These are phyloP conservation scores for Leptographium procerum DNA, from an alignment of 2,329 filamentous ascomycete genomes.

Conservation along the genomic window DNA sequence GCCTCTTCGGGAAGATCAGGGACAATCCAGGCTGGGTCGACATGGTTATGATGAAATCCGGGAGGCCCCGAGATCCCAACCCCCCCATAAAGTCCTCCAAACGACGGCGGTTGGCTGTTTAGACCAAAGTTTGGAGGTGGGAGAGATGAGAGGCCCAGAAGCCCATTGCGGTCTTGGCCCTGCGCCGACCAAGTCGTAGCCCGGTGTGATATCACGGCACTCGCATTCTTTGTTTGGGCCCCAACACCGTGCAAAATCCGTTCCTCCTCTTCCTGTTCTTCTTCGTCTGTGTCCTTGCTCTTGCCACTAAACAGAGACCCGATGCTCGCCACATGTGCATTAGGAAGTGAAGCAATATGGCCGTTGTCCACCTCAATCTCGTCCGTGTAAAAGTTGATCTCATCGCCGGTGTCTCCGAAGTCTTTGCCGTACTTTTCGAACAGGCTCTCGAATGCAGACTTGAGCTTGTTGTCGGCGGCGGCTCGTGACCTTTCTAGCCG, in stretches of 20 bases:
- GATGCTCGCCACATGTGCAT: constrained; percentile 9
- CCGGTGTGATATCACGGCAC: neutral
- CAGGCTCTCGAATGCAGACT: constrained; percentile 76
- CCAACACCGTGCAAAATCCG: constrained; percentile 13
- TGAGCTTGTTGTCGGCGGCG: constrained; percentile 59
- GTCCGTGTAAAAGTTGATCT: constrained; percentile 75
- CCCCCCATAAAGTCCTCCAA: neutral
- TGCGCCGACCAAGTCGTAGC: neutral
- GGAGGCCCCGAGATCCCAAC: constrained; percentile 2
- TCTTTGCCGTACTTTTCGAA: constrained; percentile 81
- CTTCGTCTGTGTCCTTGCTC: constrained; percentile 15
- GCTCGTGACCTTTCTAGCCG: constrained; percentile 51
- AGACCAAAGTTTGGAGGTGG: constrained; percentile 6
- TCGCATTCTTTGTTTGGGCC: neutral
- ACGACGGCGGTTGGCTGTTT: neutral
- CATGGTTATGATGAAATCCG: constrained; percentile 10
- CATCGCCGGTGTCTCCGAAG: constrained; percentile 74
- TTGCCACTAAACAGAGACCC: constrained; percentile 6
- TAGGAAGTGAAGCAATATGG: constrained; percentile 49
- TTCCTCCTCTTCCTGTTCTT: constrained; percentile 18
- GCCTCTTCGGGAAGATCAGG: constrained; percentile 22
- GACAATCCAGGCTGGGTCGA: constrained; percentile 27
- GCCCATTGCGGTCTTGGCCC: neutral
- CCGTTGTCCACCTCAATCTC: constrained; percentile 85
- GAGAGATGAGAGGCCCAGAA: neutral